Conservation (phyloP, 2,329 filamentous ascomycete genomes). For the Arthrobotrys megalospora region DNA sequence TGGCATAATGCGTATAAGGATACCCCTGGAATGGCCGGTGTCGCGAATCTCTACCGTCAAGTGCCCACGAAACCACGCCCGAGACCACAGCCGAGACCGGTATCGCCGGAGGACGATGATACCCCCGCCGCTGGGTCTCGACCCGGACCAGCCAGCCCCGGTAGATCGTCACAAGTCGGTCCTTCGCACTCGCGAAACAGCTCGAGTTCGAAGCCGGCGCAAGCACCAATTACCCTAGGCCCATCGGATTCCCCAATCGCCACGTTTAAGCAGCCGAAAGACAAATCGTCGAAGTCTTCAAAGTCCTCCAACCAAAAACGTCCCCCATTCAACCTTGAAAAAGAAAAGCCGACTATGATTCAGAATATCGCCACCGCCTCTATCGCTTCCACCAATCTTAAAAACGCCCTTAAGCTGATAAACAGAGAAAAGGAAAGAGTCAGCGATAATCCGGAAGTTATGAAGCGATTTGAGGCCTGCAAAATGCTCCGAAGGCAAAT, state of each 20-base stretch:
- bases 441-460: conserved; percentile 83
- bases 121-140: conserved; percentile 64
- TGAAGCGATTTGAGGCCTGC: conserved; percentile 85
- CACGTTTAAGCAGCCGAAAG: conserved; percentile 63
- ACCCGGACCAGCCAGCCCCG: conserved; percentile 23
- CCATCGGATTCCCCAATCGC: conserved; percentile 68
- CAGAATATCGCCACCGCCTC: conserved; percentile 89
- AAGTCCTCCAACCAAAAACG: conserved; percentile 72
- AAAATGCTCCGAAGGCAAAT: conserved; percentile 88
- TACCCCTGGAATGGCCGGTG: conserved; percentile 82
- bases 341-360: conserved; percentile 89
- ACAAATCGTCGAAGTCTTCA: conserved; percentile 65
- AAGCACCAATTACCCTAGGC: conserved; percentile 64
- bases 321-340: conserved; percentile 84
- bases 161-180: conserved; percentile 68
- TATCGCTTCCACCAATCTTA: conserved; percentile 89
- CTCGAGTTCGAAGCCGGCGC: conserved; percentile 65
- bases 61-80: conserved; percentile 71
- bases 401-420: conserved; percentile 88
- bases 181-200: conserved; percentile 62
- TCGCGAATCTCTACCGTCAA: conserved; percentile 83
- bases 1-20: conserved; percentile 88
- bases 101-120: conserved; percentile 60
- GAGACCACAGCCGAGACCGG: conserved; percentile 69
- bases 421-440: conserved; percentile 91